phyloP scores from a whole-genome alignment of 768 basidiomycete species.

The Rhizopogon roseolus region DNA sequence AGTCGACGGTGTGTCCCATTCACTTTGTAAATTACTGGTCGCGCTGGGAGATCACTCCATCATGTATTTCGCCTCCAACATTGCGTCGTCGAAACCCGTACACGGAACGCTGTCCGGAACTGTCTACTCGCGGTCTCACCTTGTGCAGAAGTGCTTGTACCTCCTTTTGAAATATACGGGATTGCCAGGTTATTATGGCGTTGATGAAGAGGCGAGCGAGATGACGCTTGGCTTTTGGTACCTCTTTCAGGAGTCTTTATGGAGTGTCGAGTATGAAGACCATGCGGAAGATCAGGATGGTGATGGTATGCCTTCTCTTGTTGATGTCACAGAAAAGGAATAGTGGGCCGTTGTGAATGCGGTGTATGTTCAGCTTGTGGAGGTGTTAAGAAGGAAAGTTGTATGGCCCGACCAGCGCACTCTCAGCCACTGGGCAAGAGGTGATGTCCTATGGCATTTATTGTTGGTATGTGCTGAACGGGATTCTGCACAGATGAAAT shows the following conservation, averaged over 20 bases:
- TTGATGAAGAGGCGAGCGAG: slow-evolving; percentile 87
- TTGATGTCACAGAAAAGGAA: slow-evolving; percentile 27
- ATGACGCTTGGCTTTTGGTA: slow-evolving; percentile 89
- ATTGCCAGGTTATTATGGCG: slow-evolving; percentile 70
- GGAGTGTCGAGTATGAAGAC: slow-evolving; percentile 56
- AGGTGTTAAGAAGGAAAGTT: slow-evolving; percentile 66
- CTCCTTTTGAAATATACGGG: slow-evolving; percentile 71
- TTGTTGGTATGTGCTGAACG: neutral
- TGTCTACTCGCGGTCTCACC: slow-evolving; percentile 38
- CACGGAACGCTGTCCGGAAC: slow-evolving; percentile 14
- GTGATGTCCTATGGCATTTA: slow-evolving; percentile 31
- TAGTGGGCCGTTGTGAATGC: slow-evolving; percentile 58
- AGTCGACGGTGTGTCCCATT: slow-evolving; percentile 57
- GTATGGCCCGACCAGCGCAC: slow-evolving; percentile 55
- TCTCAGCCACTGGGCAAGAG: slow-evolving; percentile 59
- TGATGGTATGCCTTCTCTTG: slow-evolving; percentile 8
- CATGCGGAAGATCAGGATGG: slow-evolving; percentile 25
- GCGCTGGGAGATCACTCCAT: slow-evolving; percentile 87
- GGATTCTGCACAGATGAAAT: slow-evolving; percentile 52
- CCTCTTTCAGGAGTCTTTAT: slow-evolving; percentile 81
- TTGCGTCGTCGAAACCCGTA: slow-evolving; percentile 44
- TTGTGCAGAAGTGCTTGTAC: slow-evolving; percentile 68
- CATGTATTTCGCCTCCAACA: slow-evolving; percentile 65
- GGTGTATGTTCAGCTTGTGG: slow-evolving; percentile 77
- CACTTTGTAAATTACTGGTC: slow-evolving; percentile 74